A percentile compares a stretch with the other conserved stretches of the same genome.
Conservation (phyloP, 192 early-diverging fungal species). For the Entrophospora sp. region DNA sequence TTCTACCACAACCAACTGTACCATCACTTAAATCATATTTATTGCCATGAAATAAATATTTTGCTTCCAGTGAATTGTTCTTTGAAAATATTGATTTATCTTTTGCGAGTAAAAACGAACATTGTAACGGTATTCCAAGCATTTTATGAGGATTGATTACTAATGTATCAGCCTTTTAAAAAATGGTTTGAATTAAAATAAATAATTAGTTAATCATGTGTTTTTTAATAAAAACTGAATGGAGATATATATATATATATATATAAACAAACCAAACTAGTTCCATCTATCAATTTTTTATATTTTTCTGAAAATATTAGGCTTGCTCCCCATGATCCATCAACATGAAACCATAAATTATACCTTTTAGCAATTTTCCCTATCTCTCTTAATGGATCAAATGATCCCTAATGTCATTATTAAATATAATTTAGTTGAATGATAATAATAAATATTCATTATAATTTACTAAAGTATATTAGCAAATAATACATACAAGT, state of each 20-base stretch:
- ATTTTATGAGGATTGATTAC: slow-evolving; percentile 80
- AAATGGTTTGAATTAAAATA: not conserved
- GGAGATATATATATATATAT: no score
- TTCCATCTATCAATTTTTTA: slow-evolving; percentile 38
- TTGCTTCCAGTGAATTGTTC: slow-evolving; percentile 55
- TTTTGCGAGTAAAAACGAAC: slow-evolving; percentile 59
- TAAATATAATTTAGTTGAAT: not conserved
- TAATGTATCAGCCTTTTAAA: slow-evolving; percentile 50
- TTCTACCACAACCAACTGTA: slow-evolving; percentile 70
- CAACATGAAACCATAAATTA: slow-evolving; percentile 67
- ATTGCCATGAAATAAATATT: slow-evolving; percentile 62
- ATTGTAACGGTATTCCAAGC: slow-evolving; percentile 69
- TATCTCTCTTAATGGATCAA: slow-evolving; percentile 60
- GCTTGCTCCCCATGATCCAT: slow-evolving; percentile 73
- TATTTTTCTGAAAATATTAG: slow-evolving; percentile 49
- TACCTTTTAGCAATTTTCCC: slow-evolving; percentile 47
- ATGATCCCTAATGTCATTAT: slow-evolving; percentile 45
- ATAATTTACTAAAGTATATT: not conserved
- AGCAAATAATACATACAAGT: slow-evolving; percentile 29
- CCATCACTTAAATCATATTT: slow-evolving; percentile 66
- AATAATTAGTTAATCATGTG: no score
- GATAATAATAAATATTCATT: not conserved
- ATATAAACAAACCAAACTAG: slow-evolving; percentile 30
- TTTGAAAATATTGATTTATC: slow-evolving; percentile 44
- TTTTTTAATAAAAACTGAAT: no score